Base-by-base conservation (phyloP, 495 filamentous ascomycete genomes). In the Trichoderma erinaceum region DNA sequence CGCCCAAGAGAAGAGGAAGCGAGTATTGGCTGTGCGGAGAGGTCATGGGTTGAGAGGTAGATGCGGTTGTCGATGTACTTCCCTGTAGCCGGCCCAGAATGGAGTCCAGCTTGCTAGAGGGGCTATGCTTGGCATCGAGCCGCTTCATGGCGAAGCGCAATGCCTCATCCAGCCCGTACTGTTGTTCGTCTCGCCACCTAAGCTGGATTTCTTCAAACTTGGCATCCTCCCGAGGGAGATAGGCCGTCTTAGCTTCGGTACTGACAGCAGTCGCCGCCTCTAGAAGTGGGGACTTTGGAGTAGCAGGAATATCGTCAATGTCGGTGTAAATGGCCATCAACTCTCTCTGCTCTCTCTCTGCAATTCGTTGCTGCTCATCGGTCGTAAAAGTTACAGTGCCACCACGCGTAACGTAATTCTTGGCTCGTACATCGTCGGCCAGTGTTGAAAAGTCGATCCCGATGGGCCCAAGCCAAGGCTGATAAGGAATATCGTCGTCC, bases 321-420 rank as follows among this genome's bases (percentile, higher is more conserved):
- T 87, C 87, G 2, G 89, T 85, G 72, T 97, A 95, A 69, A 92
- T 86, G 6, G 89, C 90, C 87, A 96, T 92, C 41, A 97, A 84
- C 29, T 90, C 92, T n/a, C 82, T 87, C 25, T 82, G 79, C 76
- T 96, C 93, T 11, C 90, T 86, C 65, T 88, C 83, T 38, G 89
- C 83, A 73, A 92, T 92, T 5, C 81, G 80, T 48, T 83, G 80
- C 68, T 88, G 88, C 73, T 96, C 88, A 0, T 85, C 79, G 11
- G 89, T 93, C 0, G 78, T 75, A 11, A 90, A 82, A 5, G 78
- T 72, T 43, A 82, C 81, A 13, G 77, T 71, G 4, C 92, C 92
- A 63, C 87, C 89, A 63, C 88, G 86, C 23, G 86, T 89, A 23
- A 82, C 77, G 72, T 82, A 92, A 61, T 84, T 87, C 64, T 79